These are phyloP conservation scores for Leishmania turanica DNA, from an alignment of 208 protist genomes.

Conservation along the genomic window DNA sequence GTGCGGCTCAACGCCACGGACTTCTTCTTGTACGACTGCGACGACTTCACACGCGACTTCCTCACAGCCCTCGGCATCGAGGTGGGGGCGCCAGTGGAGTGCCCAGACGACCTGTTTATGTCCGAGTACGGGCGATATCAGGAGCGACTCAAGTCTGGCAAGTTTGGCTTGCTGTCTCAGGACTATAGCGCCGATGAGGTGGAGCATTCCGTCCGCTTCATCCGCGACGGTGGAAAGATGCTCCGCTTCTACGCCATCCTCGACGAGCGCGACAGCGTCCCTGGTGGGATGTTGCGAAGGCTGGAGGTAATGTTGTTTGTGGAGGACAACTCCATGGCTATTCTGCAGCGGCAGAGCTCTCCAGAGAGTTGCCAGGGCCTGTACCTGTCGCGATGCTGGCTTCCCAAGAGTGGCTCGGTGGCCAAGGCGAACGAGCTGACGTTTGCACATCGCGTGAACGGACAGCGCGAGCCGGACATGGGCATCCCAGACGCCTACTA, in stretches of 20 bases:
- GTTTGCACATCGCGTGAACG: constrained; percentile 84
- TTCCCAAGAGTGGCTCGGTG: constrained; percentile 79
- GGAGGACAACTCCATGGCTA: constrained; percentile 95
- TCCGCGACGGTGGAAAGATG: constrained; percentile 94
- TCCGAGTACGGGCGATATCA: constrained; percentile 53
- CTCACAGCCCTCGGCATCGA: constrained; percentile 78
- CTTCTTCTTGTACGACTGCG: constrained; percentile 95
- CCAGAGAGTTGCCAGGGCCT: constrained; percentile 89
- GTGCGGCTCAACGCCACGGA: constrained; percentile 92
- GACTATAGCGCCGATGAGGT: constrained; percentile 68
- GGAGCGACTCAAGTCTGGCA: constrained; percentile 53
- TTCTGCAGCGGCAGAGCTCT: constrained; percentile 90
- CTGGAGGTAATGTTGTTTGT: constrained; percentile 96
- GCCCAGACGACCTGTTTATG: constrained; percentile 80
- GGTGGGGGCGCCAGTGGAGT: constrained; percentile 48
- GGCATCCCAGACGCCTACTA: constrained; percentile 74
- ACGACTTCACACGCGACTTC: constrained; percentile 93
- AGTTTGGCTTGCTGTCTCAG: constrained; percentile 69
- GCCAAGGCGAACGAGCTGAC: constrained; percentile 80
- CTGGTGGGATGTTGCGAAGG: constrained; percentile 76
- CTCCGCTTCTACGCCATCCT: constrained; percentile 95
- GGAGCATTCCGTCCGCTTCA: constrained; percentile 80
- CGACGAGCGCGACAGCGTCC: constrained; percentile 59
- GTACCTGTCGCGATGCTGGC: constrained; percentile 84
- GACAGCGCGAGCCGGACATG: constrained; percentile 76